Percentiles rank a stretch among this genome's conserved stretches.
Conservation (phyloP, 139 green algal species). For the Chlorella sp. region DNA sequence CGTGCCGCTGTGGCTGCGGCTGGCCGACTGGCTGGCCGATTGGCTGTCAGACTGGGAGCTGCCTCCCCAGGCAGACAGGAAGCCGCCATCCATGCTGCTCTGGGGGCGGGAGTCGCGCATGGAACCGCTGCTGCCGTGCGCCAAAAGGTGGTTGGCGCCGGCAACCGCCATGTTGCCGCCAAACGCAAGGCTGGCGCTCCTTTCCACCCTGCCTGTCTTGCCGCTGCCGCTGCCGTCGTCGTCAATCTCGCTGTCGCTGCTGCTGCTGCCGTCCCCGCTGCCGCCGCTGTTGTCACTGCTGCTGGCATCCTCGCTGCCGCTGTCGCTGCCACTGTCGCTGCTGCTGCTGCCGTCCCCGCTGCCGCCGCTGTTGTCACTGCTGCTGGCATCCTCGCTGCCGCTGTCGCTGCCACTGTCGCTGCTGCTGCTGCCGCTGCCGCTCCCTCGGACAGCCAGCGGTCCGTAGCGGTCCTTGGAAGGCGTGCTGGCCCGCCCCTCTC, state of each 20-base stretch:
- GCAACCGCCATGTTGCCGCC: conserved; percentile 32
- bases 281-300: not conserved
- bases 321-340: not conserved
- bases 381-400: not conserved
- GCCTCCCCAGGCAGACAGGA: not conserved
- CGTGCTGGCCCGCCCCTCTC: conserved; percentile 37
- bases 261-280: not conserved
- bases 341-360: not conserved
- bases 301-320: not conserved
- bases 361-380: not conserved
- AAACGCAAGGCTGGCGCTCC: conserved; percentile 8
- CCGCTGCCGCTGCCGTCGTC: not conserved
- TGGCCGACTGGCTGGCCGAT: conserved; percentile 11
- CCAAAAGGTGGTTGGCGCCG: not conserved
- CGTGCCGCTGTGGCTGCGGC: not conserved
- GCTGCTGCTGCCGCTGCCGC: too few relatives aligned
- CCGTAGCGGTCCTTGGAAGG: conserved; percentile 21
- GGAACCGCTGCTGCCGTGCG: not conserved
- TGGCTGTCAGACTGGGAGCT: conserved; percentile 12
- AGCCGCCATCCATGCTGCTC: not conserved
- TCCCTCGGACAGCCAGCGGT: not conserved
- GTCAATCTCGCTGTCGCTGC: not conserved
- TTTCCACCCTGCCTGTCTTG: not conserved
- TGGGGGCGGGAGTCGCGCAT: not conserved
- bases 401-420: not conserved